Percentiles rank a stretch among this genome's conserved stretches.
These are phyloP conservation scores for Neurospora terricola DNA, from an alignment of 495 filamentous ascomycete genomes.

Conservation along the genomic window DNA sequence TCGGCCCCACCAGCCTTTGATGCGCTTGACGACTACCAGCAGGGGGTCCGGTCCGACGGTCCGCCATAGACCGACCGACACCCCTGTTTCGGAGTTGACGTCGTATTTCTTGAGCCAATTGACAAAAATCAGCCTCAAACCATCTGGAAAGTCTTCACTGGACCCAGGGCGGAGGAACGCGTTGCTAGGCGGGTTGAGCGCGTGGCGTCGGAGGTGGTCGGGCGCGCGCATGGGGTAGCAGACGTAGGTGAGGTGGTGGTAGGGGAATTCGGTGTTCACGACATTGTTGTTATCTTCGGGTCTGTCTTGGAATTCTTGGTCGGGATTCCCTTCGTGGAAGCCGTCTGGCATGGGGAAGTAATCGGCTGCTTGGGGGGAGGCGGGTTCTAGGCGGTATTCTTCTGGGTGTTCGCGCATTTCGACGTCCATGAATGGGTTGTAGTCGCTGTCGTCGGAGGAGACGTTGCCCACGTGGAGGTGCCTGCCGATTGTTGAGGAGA, in stretches of 20 bases:
- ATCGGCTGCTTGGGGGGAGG: neutral
- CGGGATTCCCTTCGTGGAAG: neutral
- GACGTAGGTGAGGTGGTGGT: neutral
- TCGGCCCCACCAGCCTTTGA: neutral
- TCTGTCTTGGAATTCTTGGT: neutral
- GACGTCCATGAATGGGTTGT: neutral
- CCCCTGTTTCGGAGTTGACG: neutral
- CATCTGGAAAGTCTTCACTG: neutral
- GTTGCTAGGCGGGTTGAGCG: fast-evolving
- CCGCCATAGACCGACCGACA: neutral
- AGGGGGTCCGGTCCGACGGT: neutral
- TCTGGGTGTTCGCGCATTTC: neutral
- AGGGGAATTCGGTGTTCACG: neutral
- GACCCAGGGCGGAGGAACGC: neutral
- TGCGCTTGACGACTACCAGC: neutral
- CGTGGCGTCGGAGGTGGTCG: neutral
- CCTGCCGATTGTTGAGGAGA: neutral
- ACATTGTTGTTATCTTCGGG: neutral
- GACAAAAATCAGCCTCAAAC: neutral
- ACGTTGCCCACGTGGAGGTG: neutral
- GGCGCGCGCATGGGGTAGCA: neutral
- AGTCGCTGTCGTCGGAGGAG: neutral
- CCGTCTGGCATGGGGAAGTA: neutral
- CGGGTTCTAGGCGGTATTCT: neutral
- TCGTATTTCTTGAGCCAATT: neutral